These are phyloP conservation scores for Trichocladium uniseriatum DNA, from an alignment of 495 filamentous ascomycete genomes.

Conservation along the genomic window DNA sequence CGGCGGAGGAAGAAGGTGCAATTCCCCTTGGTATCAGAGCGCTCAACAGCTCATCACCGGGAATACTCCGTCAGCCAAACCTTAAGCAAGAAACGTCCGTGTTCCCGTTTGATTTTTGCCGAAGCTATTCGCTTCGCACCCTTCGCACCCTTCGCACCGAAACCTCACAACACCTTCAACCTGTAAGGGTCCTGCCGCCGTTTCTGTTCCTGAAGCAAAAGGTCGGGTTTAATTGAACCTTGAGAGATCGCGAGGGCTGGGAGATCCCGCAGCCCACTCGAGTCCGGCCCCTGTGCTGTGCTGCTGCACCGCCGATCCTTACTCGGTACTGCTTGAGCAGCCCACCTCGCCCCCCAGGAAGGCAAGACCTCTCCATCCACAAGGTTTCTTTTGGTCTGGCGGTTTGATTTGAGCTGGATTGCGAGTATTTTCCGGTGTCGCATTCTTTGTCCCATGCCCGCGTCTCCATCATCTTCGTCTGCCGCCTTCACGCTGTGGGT, in stretches of 20 bases:
- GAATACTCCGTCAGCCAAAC: no score
- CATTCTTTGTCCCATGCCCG: slow-evolving; percentile 11
- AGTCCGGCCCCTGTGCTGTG: not conserved
- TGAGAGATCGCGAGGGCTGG: not conserved
- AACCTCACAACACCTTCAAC: no score
- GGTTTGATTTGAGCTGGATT: slow-evolving; percentile 2
- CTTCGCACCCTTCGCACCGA: no score
- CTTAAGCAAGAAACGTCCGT: no score
- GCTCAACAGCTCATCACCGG: no score
- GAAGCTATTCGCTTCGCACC: no score
- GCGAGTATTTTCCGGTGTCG: slow-evolving; percentile 15
- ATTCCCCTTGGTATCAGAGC: no score
- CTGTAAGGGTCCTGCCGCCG: no score
- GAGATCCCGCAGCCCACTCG: slow-evolving; percentile 3
- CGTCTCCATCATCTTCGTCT: not conserved
- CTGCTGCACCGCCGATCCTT: slow-evolving; percentile 9
- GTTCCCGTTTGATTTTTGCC: no score
- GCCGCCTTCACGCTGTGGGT: not conserved
- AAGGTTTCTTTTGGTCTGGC: not conserved
- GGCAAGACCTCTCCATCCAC: slow-evolving; percentile 1
- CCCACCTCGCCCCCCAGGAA: not conserved
- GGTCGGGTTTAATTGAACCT: not conserved
- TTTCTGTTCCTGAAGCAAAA: no score
- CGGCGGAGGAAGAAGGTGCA: no score
- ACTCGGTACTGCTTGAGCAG: slow-evolving; percentile 9